Percentiles rank a stretch among this genome's conserved stretches.
These are phyloP conservation scores for Aspergillus heteromorphus DNA, from an alignment of 495 filamentous ascomycete species.

Conservation along the genomic window DNA sequence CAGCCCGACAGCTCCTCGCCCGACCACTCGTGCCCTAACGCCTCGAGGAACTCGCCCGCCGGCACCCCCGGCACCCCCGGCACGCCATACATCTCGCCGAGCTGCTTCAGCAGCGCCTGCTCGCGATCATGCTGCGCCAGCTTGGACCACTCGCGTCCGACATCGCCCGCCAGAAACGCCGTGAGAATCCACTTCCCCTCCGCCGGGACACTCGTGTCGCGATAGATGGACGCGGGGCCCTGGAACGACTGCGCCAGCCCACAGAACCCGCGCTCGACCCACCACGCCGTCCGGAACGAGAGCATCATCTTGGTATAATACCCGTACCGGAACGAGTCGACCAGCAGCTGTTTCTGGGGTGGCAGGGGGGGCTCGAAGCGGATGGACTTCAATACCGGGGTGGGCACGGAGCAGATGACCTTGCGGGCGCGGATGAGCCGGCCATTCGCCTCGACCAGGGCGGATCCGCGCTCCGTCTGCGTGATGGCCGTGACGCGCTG, in stretches of 20 bases:
- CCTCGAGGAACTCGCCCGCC: conserved; percentile 12
- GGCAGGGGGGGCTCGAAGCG: conserved; percentile 26
- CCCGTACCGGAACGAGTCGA: conserved; percentile 20
- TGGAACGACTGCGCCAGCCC: conserved; percentile 27
- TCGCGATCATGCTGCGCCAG: conserved; percentile 10
- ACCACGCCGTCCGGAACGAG: conserved; percentile 33
- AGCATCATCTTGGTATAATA: conserved; percentile 37
- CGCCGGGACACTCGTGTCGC: conserved; percentile 33
- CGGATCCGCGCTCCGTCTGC: background rate
- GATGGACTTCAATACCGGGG: conserved; percentile 26
- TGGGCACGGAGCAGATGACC: conserved; percentile 34
- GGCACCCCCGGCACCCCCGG: background rate
- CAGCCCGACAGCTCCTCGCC: conserved; percentile 18
- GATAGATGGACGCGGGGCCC: conserved; percentile 32
- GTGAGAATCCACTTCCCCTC: conserved; percentile 34
- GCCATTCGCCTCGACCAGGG: background rate
- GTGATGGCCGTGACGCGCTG: conserved; percentile 12
- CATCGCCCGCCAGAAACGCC: conserved; percentile 34
- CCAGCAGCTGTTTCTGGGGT: conserved; percentile 12
- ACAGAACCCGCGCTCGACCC: conserved; percentile 30
- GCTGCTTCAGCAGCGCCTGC: conserved; percentile 5
- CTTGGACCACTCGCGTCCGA: conserved; percentile 26
- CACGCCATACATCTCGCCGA: conserved; percentile 5
- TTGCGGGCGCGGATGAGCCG: conserved; percentile 23
- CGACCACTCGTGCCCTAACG: conserved; percentile 23